Evolutionary conservation across 805 yeast species (phyloP), one percentile per base, ranked within the genome.

Genomic region (Hanseniaspora lachancei): DNA sequence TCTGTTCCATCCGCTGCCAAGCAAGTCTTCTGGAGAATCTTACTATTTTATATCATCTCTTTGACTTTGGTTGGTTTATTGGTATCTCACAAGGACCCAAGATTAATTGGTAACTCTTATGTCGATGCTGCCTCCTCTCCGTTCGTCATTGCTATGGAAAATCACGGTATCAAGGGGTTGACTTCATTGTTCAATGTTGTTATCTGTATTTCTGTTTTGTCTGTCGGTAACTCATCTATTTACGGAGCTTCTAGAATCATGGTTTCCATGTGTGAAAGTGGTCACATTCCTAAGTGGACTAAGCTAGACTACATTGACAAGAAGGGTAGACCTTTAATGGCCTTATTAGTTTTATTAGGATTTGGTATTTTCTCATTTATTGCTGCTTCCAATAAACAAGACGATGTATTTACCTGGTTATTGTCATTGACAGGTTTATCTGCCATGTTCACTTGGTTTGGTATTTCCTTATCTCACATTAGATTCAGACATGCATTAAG

Each of bases 111-210:
- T 58, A 72, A 77, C 38, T 66, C 75, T 49, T 75, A 72, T 49
- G 78, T 75, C 52, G 79, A 77, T 60, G 83, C 83, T 48, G 70
- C 81, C 16, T 84, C 88, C n/a, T 84, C 89, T 15, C 91, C 93
- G n/a, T 84, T 84, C 62, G 91, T 84, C 56, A 79, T 85, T 69
- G 86, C 91, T 35, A 78, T 83, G 57, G 71, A 66, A 40, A 73
- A 74, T 51, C 84, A 84, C 34, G 86, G 86, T 57, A 80, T 82
- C 60, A 69, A 66, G 29, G 88, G 82, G 42, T 68, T 82, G 51
- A 86, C 86, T 23, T 73, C 78, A 41, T 77, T 84, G 32, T 74
- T 84, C 70, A 84, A 84, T 63, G 86, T 79, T 6, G 84, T 84
- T 49, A 81, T 84, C 58, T 69, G 83, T 62, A 71, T 82, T 53